Conservation (phyloP, 163 green algal species). For the Scenedesmus sp. region DNA sequence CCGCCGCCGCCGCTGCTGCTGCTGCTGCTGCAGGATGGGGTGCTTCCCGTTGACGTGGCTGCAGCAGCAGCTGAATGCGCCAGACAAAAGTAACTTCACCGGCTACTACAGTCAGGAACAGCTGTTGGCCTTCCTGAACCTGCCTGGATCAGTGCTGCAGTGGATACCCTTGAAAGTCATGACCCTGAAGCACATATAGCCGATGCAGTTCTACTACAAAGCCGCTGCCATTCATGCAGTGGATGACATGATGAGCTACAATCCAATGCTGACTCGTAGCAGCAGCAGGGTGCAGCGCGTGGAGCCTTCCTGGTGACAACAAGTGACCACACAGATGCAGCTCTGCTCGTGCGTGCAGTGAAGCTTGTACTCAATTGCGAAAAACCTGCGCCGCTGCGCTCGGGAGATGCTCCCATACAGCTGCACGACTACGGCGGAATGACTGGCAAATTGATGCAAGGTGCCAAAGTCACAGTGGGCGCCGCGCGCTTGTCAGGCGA, state of each 20-base stretch:
- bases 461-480: background rate
- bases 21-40: background rate
- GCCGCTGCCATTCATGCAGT: background rate
- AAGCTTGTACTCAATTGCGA: background rate
- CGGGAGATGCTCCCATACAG: background rate
- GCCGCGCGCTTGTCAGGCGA: background rate
- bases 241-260: background rate
- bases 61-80: background rate
- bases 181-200: background rate
- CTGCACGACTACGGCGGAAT: background rate
- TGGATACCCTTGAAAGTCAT: background rate
- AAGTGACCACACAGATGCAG: too few species aligned
- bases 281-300: background rate
- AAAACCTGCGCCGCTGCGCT: too few species aligned
- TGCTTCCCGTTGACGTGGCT: background rate
- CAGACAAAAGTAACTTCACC: background rate
- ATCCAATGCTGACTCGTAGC: background rate
- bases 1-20: background rate
- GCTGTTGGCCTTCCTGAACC: background rate
- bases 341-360: background rate
- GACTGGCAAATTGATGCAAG: background rate
- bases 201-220: background rate
- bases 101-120: background rate
- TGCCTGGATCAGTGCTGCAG: background rate
- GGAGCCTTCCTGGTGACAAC: background rate